A percentile compares a stretch with the other conserved stretches of the same genome.
phyloP scores from a whole-genome alignment of 768 basidiomycete species.

The Podaxis sp. region DNA sequence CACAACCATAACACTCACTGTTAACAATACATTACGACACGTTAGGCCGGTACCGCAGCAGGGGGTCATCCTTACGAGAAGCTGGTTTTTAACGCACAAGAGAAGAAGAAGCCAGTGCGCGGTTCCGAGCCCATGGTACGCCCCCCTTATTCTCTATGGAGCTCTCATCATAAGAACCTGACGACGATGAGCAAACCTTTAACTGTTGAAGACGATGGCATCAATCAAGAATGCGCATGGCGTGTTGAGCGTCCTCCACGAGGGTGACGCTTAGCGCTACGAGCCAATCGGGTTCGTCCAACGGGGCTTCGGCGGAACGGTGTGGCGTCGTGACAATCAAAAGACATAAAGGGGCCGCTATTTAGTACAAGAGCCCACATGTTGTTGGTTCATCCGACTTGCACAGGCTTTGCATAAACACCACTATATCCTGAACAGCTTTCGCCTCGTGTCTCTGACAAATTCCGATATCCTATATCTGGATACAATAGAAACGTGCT shows the following conservation, averaged over 20 bases:
- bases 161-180: background rate
- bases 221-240: constrained; percentile 1
- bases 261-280: background rate
- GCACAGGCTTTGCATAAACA: background rate
- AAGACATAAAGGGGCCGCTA: constrained; percentile 13
- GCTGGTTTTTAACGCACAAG: background rate
- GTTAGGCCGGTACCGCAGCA: too few species aligned
- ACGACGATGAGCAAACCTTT: background rate
- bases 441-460: background rate
- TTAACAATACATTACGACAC: too few species aligned
- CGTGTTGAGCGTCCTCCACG: background rate
- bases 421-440: background rate
- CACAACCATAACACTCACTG: too few species aligned
- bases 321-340: constrained; percentile 14
- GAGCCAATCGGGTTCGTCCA: constrained; percentile 9
- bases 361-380: constrained; percentile 9
- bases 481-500: constrained; percentile 6
- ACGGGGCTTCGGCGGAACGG: constrained; percentile 3
- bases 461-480: background rate
- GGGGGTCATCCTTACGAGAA: background rate
- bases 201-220: background rate
- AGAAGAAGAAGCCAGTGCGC: background rate
- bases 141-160: background rate
- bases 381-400: constrained; percentile 3
- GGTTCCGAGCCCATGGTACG: background rate